Evolutionary conservation across 257 asterid genomes (phyloP), one percentile per base, ranked within the genome.

Genomic region (Datura wrightii): DNA sequence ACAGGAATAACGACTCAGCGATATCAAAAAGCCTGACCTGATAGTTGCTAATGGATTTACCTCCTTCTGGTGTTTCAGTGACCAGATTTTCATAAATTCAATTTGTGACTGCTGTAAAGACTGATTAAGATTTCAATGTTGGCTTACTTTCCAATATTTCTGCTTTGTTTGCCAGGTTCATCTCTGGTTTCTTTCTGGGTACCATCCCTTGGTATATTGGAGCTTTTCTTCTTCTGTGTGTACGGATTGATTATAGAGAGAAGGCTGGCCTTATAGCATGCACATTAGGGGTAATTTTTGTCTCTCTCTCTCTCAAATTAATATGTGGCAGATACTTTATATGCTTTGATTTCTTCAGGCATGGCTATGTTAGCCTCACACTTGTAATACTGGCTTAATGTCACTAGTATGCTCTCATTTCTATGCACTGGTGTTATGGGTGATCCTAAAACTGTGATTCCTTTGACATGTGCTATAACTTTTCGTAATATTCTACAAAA

Each of bases 201-300:
- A 92, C 95, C 19, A 83, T 96, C 62, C 99, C 99, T 42, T 96
- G 99, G 99, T 96, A 94, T 83, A 85, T 96, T 65, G 99, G 98
- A 87, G 95, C 97, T 83, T 90, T 92, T 86, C 84, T 96, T 62
- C 89, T 96, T 87, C 41, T 94, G 80, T 96, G 97, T 85, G 98
- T 91, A 70, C 92, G 94, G 82, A 76, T 96, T 91, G 97, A 96
- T 87, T 86, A 94, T 93, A 90, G 98, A 89, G 99, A 96, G 90
- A 96, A 96, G 87, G 92, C 97, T 53, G 99, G 99, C 11, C 97
- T 94, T 86, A 72, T 94, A 86, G 98, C 94, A 6, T 96, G 99
- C 87, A 83, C 96, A 55, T 65, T 96, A 67, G 99, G 94, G 58
- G 99, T 96, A 94, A 94, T 96, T 88, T 79, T 69, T 34, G 56